phyloP scores from a whole-genome alignment of 352 stramenopile species.

The Discostella stelligera region DNA sequence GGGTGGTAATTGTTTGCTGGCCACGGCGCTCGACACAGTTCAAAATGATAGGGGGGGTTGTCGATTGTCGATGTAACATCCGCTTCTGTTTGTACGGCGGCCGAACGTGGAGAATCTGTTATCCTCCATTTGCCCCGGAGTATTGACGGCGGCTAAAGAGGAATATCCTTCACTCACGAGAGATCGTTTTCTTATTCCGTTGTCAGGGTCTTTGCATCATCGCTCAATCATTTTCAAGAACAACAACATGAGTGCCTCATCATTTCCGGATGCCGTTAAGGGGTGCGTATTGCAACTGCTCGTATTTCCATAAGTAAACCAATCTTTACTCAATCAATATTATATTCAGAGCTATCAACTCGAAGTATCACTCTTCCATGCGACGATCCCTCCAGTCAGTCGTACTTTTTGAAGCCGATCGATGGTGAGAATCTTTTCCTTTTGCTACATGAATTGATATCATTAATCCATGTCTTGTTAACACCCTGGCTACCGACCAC shows the following conservation, averaged over 20 bases:
- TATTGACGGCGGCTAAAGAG: no score
- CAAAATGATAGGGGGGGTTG: no score
- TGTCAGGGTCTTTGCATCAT: no score
- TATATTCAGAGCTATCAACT: constrained; percentile 8
- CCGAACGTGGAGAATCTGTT: no score
- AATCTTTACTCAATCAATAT: not conserved
- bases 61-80: no score
- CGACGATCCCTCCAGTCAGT: constrained; percentile 57
- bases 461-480: not conserved
- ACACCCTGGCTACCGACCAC: not conserved
- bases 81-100: no score
- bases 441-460: not conserved
- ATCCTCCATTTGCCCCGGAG: no score
- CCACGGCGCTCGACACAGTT: no score
- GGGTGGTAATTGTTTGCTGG: no score
- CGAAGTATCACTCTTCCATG: constrained; percentile 31
- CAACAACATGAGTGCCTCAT: not conserved
- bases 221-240: no score
- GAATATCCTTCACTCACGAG: no score
- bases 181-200: no score
- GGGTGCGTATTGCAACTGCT: constrained; percentile 2
- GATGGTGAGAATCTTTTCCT: constrained; percentile 8
- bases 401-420: constrained; percentile 53
- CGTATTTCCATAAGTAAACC: not conserved
- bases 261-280: constrained; percentile 12